Conservation (phyloP, 2,329 filamentous ascomycete species). For the Zymoseptoria tritici region DNA sequence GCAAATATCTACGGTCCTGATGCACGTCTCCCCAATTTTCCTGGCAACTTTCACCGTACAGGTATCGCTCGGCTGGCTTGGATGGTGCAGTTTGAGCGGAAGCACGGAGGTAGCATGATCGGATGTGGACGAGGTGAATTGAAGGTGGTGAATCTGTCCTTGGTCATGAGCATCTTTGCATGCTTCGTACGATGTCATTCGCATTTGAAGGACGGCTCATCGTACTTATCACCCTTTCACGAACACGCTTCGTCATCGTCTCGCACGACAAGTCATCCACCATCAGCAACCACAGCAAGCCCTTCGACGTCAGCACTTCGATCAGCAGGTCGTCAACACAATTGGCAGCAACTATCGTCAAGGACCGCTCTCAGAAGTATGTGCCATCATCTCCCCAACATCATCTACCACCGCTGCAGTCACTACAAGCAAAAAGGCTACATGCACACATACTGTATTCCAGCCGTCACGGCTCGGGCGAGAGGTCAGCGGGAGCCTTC, state of each 20-base stretch:
- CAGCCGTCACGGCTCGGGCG: conserved; percentile 1
- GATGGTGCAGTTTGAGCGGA: no score
- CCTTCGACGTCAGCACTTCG: not conserved
- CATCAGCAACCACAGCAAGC: not conserved
- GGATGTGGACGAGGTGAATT: not conserved
- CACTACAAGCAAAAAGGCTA: conserved; percentile 1
- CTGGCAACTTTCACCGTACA: no score
- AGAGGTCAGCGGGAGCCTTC: not conserved
- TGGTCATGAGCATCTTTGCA: not conserved
- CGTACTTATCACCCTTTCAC: not conserved
- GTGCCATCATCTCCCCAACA: conserved; percentile 2
- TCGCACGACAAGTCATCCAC: not conserved
- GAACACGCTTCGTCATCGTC: not conserved
- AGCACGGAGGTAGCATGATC: no score
- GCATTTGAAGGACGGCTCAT: not conserved
- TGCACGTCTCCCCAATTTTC: no score
- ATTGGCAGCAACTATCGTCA: not conserved
- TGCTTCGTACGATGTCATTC: not conserved
- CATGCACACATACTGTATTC: not conserved
- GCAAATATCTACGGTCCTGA: no score
- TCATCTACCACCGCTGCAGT: not conserved
- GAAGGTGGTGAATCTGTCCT: not conserved
- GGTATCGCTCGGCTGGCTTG: no score
- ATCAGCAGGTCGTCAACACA: not conserved
- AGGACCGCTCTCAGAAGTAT: not conserved